These are phyloP conservation scores for Juncus inflexus DNA, from an alignment of 176 grass and related monocot genomes.

Conservation along the genomic window DNA sequence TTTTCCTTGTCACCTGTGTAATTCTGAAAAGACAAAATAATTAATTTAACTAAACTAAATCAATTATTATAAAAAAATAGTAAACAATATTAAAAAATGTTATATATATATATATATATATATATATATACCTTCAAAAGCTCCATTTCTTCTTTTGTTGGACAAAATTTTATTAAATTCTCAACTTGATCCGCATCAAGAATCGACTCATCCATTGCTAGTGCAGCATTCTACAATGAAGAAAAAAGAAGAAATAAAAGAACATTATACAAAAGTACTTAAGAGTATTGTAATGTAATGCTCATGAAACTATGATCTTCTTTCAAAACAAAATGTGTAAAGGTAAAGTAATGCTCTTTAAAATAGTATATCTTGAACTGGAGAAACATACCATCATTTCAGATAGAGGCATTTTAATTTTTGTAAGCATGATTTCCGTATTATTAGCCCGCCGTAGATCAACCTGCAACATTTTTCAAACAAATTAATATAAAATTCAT, in stretches of 20 bases:
- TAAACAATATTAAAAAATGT: too few relatives aligned
- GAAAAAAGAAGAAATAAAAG: constrained; percentile 3
- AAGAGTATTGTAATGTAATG: too few relatives aligned
- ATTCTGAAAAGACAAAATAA: constrained; percentile 48
- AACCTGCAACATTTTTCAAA: constrained; percentile 46
- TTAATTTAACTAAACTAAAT: constrained; percentile 26
- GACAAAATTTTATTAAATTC: constrained; percentile 96
- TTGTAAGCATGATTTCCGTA: constrained; percentile 98
- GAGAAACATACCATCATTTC: constrained; percentile 76
- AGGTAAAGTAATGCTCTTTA: too few relatives aligned
- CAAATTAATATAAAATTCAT: constrained; percentile 14
- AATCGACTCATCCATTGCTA: constrained; percentile 88
- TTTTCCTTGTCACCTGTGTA: constrained; percentile 66
- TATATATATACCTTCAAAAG: constrained; percentile 70
- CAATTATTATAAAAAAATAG: too few relatives aligned
- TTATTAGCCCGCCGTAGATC: constrained; percentile 92
- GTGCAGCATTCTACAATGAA: constrained; percentile 56
- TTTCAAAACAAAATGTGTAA: too few relatives aligned
- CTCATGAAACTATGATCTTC: too few relatives aligned
- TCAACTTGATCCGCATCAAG: constrained; percentile 88
- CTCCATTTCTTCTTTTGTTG: constrained; percentile 98
- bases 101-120: neutral
- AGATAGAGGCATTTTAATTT: constrained; percentile 94
- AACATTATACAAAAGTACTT: neutral
- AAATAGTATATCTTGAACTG: too few relatives aligned